Base-by-base conservation (phyloP, 345 rosid species). In the Adansonia digitata region DNA sequence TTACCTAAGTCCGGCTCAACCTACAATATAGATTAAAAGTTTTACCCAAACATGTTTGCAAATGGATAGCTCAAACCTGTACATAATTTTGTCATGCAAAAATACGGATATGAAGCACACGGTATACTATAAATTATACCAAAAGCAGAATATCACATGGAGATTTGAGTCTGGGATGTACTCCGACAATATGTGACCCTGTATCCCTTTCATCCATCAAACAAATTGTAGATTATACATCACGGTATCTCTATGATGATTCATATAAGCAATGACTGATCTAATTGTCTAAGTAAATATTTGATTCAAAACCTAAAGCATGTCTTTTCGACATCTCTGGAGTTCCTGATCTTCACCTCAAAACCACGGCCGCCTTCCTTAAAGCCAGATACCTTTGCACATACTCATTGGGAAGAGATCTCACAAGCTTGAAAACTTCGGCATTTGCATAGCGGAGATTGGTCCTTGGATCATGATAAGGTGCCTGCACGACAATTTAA, bases 381-480 rank as follows among this genome's bases (percentile, higher is more conserved):
- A 93, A 79, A 77, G 97, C 80, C 71, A 95, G 82, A 75, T 95
- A 95, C 70, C 93, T 89, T 71, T 94, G 98, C 78, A 89, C 98
- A 72, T 91, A 82, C 45, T 90, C 91, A 60, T 87, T 80, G 14
- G 98, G 93, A 73, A 95, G 98, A 29, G 93, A 87, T 59, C 99
- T 85, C 40, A 95, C 78, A 56, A 84, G 81, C 88, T 93, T 90
- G 85, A 93, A 95, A 49, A 93, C 92, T 11, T 90, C 86, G 0
- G 96, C 52, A 79, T 85, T 94, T 13, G 98, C 97, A 74, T 92
- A 94, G 4, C 96, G 85, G 13, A 91, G 91, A 49, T 85, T 91
- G 2, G 98, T 91, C 78, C 94, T 87, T 4, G 99, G 98, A 81
- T 91, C 98, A 15, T 69, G 73, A 78, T 91, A 94, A 14, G 94